Base-by-base conservation (phyloP, 768 basidiomycete species). In the Panus rudis region DNA sequence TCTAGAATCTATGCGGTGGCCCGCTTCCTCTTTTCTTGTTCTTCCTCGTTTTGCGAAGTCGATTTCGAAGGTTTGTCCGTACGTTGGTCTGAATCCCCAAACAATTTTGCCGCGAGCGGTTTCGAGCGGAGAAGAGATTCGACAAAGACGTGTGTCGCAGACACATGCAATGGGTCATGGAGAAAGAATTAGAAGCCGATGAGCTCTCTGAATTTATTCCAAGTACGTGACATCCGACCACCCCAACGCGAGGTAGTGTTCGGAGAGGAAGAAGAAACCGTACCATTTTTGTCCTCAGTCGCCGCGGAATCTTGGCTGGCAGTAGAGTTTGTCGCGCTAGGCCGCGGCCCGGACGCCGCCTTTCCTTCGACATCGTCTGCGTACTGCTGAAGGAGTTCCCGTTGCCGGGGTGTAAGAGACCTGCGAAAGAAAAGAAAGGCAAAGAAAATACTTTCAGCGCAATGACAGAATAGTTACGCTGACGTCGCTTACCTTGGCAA, bases 321-420 rank as follows among this genome's bases (percentile, higher is more conserved):
- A n/a, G n/a, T n/a, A n/a, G n/a, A n/a, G n/a, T n/a, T n/a, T n/a
- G n/a, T n/a, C n/a, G n/a, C n/a, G n/a, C n/a, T n/a, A n/a, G n/a
- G n/a, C n/a, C n/a, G n/a, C n/a, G n/a, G n/a, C n/a, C n/a, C n/a
- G n/a, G n/a, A n/a, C n/a, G n/a, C n/a, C n/a, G n/a, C n/a, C n/a
- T n/a, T n/a, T 45, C 87, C 90, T 63, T 96, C 92, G n/a, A 89
- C 74, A 53, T 97, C 93, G 58, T 92, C 87, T 16, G 90, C 94
- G 56, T 85, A 98, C 49, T 80, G 78, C 63, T 98, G 79, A 31
- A 98, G 62, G 47, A 97, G 81, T 58, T 86, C 80, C 47, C 85
- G 81, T 69, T 99, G 94, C 26, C 81, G 81, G 48, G 75, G 65
- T 3, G 89, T 83, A 46, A 98, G 71, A 16, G 86, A 77, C 67